These are phyloP conservation scores for Cymodocea nodosa DNA, from an alignment of 116 monocot genomes.

Conservation along the genomic window DNA sequence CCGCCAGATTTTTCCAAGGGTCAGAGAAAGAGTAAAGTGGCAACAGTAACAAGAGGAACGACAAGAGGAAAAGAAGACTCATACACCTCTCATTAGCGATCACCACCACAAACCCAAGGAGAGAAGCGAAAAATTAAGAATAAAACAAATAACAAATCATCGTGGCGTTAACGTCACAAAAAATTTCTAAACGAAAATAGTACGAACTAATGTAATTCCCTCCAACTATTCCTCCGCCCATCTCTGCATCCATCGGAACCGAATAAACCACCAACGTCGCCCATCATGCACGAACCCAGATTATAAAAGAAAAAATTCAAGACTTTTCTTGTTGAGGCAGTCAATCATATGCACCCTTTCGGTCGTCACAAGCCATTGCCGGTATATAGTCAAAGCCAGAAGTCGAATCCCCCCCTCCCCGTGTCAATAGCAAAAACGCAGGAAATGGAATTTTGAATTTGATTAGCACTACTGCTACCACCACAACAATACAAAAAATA, in stretches of 20 bases:
- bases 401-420: background rate
- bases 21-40: constrained; percentile 1
- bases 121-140: background rate
- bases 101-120: background rate
- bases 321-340: background rate
- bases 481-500: background rate
- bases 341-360: background rate
- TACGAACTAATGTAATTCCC: background rate
- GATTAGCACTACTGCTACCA: no score
- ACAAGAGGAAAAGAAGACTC: background rate
- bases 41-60: background rate
- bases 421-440: no score
- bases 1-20: background rate
- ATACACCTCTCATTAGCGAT: constrained; percentile 1
- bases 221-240: background rate
- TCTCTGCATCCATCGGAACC: background rate
- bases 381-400: background rate
- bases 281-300: constrained; percentile 7
- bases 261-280: background rate
- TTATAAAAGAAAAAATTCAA: constrained; percentile 1
- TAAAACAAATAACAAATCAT: background rate
- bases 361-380: background rate
- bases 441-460: no score
- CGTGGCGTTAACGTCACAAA: background rate
- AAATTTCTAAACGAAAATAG: background rate